A percentile compares a stretch with the other conserved stretches of the same genome.
These are phyloP conservation scores for Dipteronia dyeriana DNA, from an alignment of 345 rosid genomes.

Conservation along the genomic window DNA sequence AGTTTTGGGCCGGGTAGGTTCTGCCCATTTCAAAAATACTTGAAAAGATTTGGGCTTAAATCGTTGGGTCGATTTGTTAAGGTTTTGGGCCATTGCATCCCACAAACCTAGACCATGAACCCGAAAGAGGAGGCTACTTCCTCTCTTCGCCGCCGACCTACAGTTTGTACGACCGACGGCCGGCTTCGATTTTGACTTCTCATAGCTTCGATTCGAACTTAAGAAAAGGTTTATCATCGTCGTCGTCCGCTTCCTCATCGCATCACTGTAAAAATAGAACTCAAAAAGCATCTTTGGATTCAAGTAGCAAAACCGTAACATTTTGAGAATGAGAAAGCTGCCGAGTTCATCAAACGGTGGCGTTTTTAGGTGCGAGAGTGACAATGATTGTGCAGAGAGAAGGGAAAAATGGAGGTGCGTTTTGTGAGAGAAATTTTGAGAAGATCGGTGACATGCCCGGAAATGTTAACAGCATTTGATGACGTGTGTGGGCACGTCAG, in stretches of 20 bases:
- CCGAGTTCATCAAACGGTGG: not conserved
- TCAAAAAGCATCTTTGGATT: not conserved
- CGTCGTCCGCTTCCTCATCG: slow-evolving; percentile 67
- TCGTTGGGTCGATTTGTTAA: too few relatives aligned
- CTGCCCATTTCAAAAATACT: too few relatives aligned
- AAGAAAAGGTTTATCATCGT: slow-evolving; percentile 33
- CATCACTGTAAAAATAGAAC: not conserved
- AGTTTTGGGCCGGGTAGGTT: too few relatives aligned
- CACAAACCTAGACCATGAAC: too few relatives aligned
- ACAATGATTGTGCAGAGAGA: too few relatives aligned
- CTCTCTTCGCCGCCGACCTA: slow-evolving; percentile 43
- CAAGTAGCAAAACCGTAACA: too few relatives aligned
- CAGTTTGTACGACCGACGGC: slow-evolving; percentile 45
- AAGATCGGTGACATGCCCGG: slow-evolving; percentile 11
- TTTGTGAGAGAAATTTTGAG: not conserved
- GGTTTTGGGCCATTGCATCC: too few relatives aligned
- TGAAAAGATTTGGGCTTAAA: too few relatives aligned
- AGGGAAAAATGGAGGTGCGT: too few relatives aligned
- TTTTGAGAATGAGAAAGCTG: not conserved
- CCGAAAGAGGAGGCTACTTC: too few relatives aligned
- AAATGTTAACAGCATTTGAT: too few relatives aligned
- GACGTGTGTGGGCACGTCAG: too few relatives aligned
- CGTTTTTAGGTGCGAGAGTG: not conserved
- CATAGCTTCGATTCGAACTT: slow-evolving; percentile 45
- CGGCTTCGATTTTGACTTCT: slow-evolving; percentile 52